phyloP scores from a whole-genome alignment of 805 yeast species.

The Hanseniaspora taiwanica region DNA sequence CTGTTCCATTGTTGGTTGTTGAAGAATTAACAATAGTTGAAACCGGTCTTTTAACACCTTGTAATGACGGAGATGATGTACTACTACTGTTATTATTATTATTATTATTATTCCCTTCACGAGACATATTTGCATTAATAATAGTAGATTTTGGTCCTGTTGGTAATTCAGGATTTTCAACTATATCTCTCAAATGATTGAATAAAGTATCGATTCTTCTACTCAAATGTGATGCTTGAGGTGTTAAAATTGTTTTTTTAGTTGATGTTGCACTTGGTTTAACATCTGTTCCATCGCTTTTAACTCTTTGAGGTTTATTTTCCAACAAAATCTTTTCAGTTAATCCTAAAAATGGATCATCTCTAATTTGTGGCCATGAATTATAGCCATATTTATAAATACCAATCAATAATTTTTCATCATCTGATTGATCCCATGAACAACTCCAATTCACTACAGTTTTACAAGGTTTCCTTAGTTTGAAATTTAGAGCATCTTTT shows the following conservation, averaged over 20 bases:
- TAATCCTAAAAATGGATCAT: conserved; percentile 82
- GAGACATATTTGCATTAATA: no score
- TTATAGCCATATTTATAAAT: conserved; percentile 91
- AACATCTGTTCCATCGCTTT: conserved; percentile 8
- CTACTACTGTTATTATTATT: no score
- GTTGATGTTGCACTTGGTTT: conserved; percentile 7
- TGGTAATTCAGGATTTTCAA: not conserved
- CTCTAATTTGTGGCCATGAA: conserved; percentile 87
- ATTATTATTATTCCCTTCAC: no score
- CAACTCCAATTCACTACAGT: conserved; percentile 86
- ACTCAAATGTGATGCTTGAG: conserved; percentile 64
- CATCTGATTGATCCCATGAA: conserved; percentile 73
- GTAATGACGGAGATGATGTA: no score
- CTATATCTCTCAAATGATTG: conserved; percentile 31
- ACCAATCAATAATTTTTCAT: conserved; percentile 77
- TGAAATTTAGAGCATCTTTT: conserved; percentile 48
- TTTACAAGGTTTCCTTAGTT: conserved; percentile 47
- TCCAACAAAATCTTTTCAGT: conserved; percentile 73
- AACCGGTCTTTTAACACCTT: not conserved
- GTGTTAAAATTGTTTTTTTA: conserved; percentile 1
- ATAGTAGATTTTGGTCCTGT: not conserved
- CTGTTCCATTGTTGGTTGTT: not conserved
- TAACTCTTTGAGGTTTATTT: conserved; percentile 20
- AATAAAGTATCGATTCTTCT: conserved; percentile 85
- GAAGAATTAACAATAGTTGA: not conserved